Conservation (phyloP, 176 grass and related monocot genomes). For the Aegilops speltoides region DNA sequence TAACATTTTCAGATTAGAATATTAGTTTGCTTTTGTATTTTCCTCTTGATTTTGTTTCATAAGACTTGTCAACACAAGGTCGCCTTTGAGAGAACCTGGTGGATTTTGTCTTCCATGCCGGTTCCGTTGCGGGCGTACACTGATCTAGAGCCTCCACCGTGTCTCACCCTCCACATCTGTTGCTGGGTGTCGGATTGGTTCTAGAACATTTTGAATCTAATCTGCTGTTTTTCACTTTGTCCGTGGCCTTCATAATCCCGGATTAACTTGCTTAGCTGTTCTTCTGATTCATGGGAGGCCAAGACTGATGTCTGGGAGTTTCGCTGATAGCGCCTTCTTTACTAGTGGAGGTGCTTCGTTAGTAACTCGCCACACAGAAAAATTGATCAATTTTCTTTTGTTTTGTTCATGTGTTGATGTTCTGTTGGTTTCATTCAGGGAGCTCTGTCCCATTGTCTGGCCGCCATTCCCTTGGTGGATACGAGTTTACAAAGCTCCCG, state of each 20-base stretch:
- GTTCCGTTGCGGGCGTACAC: slow-evolving; percentile 62
- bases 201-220: slow-evolving; percentile 20
- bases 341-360: slow-evolving; percentile 56
- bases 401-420: too few species aligned
- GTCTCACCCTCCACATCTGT: not conserved
- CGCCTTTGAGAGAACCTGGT: slow-evolving; percentile 47
- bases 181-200: slow-evolving; percentile 26
- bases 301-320: slow-evolving; percentile 51
- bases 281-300: slow-evolving; percentile 78
- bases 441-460: too few species aligned
- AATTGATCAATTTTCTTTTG: not conserved
- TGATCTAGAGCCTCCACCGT: not conserved
- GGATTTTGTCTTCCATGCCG: slow-evolving; percentile 7
- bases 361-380: slow-evolving; percentile 54
- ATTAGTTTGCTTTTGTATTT: too few species aligned
- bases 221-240: not conserved
- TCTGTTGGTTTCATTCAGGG: too few species aligned
- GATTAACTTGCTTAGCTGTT: slow-evolving; percentile 58
- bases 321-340: slow-evolving; percentile 57
- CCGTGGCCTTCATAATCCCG: slow-evolving; percentile 68
- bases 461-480: too few species aligned
- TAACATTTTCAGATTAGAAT: too few species aligned
- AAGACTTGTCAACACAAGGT: not conserved
- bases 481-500: too few species aligned
- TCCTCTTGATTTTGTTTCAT: too few species aligned